These are phyloP conservation scores for Camellia japonica DNA, from an alignment of 148 eudicot genomes.

Conservation along the genomic window DNA sequence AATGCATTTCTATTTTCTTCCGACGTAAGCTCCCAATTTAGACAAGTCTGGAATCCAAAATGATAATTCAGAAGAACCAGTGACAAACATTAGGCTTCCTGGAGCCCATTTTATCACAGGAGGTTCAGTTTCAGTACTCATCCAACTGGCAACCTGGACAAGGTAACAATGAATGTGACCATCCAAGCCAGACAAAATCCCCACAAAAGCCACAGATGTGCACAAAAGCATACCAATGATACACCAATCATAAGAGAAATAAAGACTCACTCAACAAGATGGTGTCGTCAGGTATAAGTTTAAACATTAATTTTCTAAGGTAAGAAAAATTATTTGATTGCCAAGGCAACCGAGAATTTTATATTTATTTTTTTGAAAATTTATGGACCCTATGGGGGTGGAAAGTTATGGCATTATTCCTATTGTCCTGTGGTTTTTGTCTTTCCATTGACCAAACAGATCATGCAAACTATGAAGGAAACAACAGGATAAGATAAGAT, in stretches of 20 bases:
- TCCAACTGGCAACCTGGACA: constrained; percentile 85
- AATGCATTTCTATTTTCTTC: constrained; percentile 54
- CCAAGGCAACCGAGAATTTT: background rate
- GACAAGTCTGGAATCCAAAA: constrained; percentile 96
- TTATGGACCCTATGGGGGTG: background rate
- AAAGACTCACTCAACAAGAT: background rate
- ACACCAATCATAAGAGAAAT: background rate
- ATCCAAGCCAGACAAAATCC: constrained; percentile 4
- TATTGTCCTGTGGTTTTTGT: background rate
- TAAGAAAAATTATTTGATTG: background rate
- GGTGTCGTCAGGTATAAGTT: background rate
- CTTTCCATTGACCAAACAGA: constrained; percentile 5
- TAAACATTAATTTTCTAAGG: background rate
- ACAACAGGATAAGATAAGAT: background rate
- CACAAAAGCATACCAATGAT: background rate
- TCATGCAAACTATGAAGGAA: background rate
- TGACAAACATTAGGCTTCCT: constrained; percentile 88
- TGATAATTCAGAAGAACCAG: constrained; percentile 85
- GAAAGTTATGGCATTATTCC: background rate
- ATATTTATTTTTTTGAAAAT: background rate
- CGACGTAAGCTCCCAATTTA: constrained; percentile 75
- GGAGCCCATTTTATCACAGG: constrained; percentile 94
- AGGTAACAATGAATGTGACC: constrained; percentile 4
- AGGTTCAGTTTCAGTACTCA: constrained; percentile 77
- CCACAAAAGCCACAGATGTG: background rate